A percentile compares a stretch with the other conserved stretches of the same genome.
Conservation (phyloP, 2,329 filamentous ascomycete species). For the Xylariales sp. region DNA sequence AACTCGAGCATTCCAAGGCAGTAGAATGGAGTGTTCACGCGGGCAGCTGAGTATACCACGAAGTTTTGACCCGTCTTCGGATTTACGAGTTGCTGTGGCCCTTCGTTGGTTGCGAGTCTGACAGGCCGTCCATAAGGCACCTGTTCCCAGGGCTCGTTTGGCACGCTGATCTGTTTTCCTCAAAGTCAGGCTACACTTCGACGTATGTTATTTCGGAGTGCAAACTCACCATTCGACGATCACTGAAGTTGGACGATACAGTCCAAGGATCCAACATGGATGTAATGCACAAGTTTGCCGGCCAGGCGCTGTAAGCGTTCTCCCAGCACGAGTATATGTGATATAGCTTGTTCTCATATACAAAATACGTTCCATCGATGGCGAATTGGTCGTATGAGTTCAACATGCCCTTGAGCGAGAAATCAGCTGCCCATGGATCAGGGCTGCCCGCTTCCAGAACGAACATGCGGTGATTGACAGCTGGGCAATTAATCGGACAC, state of each 20-base stretch:
- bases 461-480: conserved; percentile 33
- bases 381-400: conserved; percentile 32
- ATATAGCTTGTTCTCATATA: conserved; percentile 25
- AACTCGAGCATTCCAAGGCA: conserved; percentile 32
- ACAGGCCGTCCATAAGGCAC: conserved; percentile 29
- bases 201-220: too few relatives aligned
- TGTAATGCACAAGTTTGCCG: conserved; percentile 31
- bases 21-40: conserved; percentile 33
- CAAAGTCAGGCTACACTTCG: background rate
- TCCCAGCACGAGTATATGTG: conserved; percentile 34
- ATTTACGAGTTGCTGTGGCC: conserved; percentile 31
- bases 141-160: conserved; percentile 31
- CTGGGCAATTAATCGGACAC: conserved; percentile 30
- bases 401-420: conserved; percentile 27
- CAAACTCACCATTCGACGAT: conserved; percentile 24
- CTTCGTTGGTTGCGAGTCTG: conserved; percentile 31
- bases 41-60: conserved; percentile 31
- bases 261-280: conserved; percentile 30
- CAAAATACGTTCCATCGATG: conserved; percentile 32
- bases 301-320: conserved; percentile 29
- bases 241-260: conserved; percentile 25
- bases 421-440: conserved; percentile 29
- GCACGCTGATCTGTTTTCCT: conserved; percentile 24
- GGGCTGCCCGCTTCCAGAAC: conserved; percentile 25
- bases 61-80: conserved; percentile 31